Evolutionary conservation across 495 filamentous ascomycete species (phyloP), one percentile per base, ranked within the genome.

Genomic region (Hypoxylon trugodes): DNA sequence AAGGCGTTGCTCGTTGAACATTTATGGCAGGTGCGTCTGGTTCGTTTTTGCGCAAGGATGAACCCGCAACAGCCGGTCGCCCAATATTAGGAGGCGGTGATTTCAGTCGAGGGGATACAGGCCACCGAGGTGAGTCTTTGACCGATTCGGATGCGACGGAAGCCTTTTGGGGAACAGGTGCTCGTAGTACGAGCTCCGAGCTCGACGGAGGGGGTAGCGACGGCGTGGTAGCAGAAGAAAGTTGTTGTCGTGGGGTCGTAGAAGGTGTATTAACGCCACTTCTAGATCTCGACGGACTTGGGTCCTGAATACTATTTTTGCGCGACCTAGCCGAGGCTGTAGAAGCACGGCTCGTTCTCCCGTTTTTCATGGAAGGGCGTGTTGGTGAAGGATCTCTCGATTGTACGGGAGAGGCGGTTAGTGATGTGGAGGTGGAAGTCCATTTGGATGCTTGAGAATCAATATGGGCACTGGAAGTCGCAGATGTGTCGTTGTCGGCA

Each of bases 271-370:
- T 82, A 38, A 76, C 75, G 68, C 73, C 74, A 38, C 79, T 76
- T 69, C 76, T 82, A 57, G 78, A 69, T 67, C 90, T 82, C 52
- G 77, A 79, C 1, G 91, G 91, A 64, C 87, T 92, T 32, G 81
- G 75, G 50, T 93, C 90, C 57, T 87, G 83, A 53, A 82, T 80
- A 55, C 78, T 83, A 72, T 86, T 87, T 76, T 90, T 91, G 65
- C 89, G 84, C 46, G 90, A 88, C 59, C 84, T 79, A 43, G 81
- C 35, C 4, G 70, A 50, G 25, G 61, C 25, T 33, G 41, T 59
- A 13, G 64, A 61, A 36, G 57, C 16, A 65, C 68, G 70, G 36
- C 54, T 70, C 21, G 43, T 49, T 49, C 65, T 62, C 37, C 58
- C 68, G 7, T 36, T 25, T 59, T 72, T 75, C 24, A 52, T 65